Evolutionary conservation across 441 rosid genomes (phyloP), one percentile per base, ranked within the genome.

Genomic region (Bocquillonia castaneifolia): DNA sequence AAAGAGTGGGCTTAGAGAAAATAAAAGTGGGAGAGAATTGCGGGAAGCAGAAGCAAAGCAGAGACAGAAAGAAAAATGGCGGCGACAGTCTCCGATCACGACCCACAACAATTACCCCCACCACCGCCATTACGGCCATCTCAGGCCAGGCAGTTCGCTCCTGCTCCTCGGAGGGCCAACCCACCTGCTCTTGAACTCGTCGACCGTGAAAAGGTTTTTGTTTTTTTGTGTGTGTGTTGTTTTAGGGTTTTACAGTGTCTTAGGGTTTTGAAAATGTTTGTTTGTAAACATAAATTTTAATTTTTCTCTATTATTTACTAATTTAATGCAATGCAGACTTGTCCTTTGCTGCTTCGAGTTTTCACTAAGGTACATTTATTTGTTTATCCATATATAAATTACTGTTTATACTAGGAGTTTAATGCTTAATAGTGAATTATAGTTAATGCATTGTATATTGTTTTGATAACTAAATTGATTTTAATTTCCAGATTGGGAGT

Each of bases 301-400:
- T 25, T 68, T 40, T 64, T 32, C n/a, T 36, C 20, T 56, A 12
- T 2, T 47, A n/a, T n/a, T n/a, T n/a, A n/a, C n/a, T n/a, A n/a
- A n/a, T n/a, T 40, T 9, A 22, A 60, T 51, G 10, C 36, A 60
- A 63, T 66, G 83, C 92, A 92, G 97, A 92, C 91, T 26, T 93
- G 98, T 74, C 97, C 98, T 6, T 37, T 93, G 22, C 76, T 90
- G 85, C 96, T 87, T 79, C 92, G 97, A 57, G 98, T 93, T 66
- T 93, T 93, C 81, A 90, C 93, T 22, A 87, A 90, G 97, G 97
- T 93, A 80, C 12, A 3, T 47, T 18, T 23, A 5, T 0, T 36
- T 2, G 13, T 8, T 34, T 72, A 14, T 2, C 58, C 13, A 68
- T 51, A 48, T 59, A 12, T 18, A 10, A 3, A 6, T 6, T 34